Percentiles rank a stretch among this genome's conserved stretches.
phyloP scores from a whole-genome alignment of 352 stramenopile genomes.

The Phytophthora colocasiae region DNA sequence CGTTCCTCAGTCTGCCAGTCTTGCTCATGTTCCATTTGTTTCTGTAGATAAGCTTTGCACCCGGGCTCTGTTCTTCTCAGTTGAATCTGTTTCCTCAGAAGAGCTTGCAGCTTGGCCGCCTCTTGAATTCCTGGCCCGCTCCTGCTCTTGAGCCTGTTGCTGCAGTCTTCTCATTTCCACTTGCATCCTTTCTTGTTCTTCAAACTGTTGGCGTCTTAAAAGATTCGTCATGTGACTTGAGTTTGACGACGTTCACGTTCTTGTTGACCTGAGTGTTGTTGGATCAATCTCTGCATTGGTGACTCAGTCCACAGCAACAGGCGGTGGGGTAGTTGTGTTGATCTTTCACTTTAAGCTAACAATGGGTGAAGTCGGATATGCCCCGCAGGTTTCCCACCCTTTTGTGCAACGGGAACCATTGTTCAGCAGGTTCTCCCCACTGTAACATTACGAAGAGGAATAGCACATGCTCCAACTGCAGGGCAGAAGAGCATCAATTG shows the following conservation, averaged over 20 bases:
- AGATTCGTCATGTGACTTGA: conserved; percentile 11
- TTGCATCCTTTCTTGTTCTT: conserved; percentile 29
- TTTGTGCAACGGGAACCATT: conserved; percentile 71
- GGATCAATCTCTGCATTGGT: conserved; percentile 30
- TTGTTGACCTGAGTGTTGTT: conserved; percentile 38
- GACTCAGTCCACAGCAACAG: conserved; percentile 33
- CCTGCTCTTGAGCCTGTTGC: conserved; percentile 15
- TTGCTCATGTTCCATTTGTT: conserved; percentile 34
- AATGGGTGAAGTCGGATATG: conserved; percentile 69
- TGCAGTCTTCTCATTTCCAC: conserved; percentile 13
- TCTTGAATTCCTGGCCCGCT: conserved; percentile 17
- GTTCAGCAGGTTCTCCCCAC: conserved; percentile 55
- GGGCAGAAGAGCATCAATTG: conserved; percentile 70
- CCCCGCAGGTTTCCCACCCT: conserved; percentile 41
- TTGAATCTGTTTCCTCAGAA: conserved; percentile 23
- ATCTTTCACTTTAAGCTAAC: conserved; percentile 34
- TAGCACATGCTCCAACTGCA: conserved; percentile 60
- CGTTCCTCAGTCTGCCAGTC: conserved; percentile 14
- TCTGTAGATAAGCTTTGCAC: conserved; percentile 33
- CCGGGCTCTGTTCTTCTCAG: conserved; percentile 21
- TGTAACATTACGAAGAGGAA: conserved; percentile 54
- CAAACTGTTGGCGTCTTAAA: conserved; percentile 28
- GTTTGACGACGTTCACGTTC: conserved; percentile 22
- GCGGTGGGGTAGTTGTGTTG: conserved; percentile 1
- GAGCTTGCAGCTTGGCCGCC: conserved; percentile 15